Evolutionary conservation across 148 eudicot species (phyloP), one percentile per base, ranked within the genome.

Genomic region (Cornus controversa): DNA sequence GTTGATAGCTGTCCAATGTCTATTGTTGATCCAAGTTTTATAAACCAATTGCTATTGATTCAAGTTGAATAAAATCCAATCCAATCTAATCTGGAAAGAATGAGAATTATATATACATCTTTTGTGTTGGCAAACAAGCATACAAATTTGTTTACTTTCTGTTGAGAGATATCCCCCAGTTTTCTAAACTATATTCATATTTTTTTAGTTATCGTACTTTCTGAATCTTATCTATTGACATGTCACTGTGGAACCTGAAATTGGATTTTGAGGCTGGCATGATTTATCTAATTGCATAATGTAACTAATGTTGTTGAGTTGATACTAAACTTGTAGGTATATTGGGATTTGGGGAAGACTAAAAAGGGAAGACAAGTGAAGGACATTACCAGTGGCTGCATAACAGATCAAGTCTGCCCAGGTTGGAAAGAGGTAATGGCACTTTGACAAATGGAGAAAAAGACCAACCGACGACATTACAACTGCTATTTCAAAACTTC

Each of bases 301-400:
- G 47, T 36, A n/a, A 24, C 7, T 62, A 15, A 20, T 36, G 37
- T 58, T 25, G 25, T 31, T 57, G 66, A 10, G 26, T 57, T 73
- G 4, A 25, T 57, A 4, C 66, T 31, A 58, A 57, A 73, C 5
- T 36, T 23, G 67, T 27, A 24, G 36, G 54, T n/a, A 36, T 74
- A 13, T 73, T 20, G 28, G 23, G 76, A 47, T 13, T 73, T 20
- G 28, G 23, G 76, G 71, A 62, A 60, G 75, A 72, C 26, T 23
- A 14, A 62, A 62, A 14, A 10, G n/a, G 10, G 28, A 42, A n/a
- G 6, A 36, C 68, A 24, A 47, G 50, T 60, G 67, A 72, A 73
- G 45, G 45, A 40, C 6, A 40, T 40, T 25, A 15, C 68, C 68
- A 37, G 67, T 8, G 31, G 68, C 31, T 62, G 67, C 47, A 9